These are phyloP conservation scores for Alternaria triticimaculans DNA, from an alignment of 2,329 filamentous ascomycete genomes.

Conservation along the genomic window DNA sequence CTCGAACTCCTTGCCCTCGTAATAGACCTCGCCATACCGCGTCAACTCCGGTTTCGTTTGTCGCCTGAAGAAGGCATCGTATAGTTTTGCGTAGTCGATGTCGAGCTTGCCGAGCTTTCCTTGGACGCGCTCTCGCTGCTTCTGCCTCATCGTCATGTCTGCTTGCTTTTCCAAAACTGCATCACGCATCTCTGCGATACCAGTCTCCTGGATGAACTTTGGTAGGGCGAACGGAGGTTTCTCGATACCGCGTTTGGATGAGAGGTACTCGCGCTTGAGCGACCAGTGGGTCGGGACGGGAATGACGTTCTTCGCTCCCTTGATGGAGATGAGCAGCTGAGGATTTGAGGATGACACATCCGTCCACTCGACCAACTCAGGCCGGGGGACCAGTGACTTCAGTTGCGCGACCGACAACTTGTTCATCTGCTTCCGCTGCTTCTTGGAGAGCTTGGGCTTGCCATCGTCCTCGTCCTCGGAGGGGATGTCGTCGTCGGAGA, in stretches of 20 bases:
- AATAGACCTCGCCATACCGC: constrained; percentile 97
- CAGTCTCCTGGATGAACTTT: constrained; percentile 96
- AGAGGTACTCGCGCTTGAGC: constrained; percentile 94
- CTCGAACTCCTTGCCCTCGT: constrained; percentile 98
- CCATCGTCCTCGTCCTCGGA: constrained; percentile 81
- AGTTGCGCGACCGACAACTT: constrained; percentile 94
- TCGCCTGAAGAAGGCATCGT: constrained; percentile 97
- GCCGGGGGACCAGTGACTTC: constrained; percentile 87
- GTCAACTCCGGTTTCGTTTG: constrained; percentile 96
- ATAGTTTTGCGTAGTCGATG: constrained; percentile 97
- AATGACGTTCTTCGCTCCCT: constrained; percentile 92
- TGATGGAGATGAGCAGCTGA: constrained; percentile 88
- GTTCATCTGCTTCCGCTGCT: constrained; percentile 89
- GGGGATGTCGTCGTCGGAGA: constrained; percentile 82
- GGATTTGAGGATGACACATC: constrained; percentile 92
- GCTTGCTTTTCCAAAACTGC: constrained; percentile 95
- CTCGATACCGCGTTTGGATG: constrained; percentile 95
- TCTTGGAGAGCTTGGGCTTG: constrained; percentile 81
- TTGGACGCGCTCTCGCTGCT: constrained; percentile 90
- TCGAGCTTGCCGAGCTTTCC: constrained; percentile 97
- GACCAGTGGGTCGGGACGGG: constrained; percentile 95
- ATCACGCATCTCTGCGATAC: constrained; percentile 97
- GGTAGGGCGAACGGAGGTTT: constrained; percentile 92
- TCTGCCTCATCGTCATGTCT: constrained; percentile 89
- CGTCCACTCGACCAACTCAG: constrained; percentile 97